A percentile compares a stretch with the other conserved stretches of the same genome.
Conservation (phyloP, 495 filamentous ascomycete genomes). For the Aspergillus egyptiacus region DNA sequence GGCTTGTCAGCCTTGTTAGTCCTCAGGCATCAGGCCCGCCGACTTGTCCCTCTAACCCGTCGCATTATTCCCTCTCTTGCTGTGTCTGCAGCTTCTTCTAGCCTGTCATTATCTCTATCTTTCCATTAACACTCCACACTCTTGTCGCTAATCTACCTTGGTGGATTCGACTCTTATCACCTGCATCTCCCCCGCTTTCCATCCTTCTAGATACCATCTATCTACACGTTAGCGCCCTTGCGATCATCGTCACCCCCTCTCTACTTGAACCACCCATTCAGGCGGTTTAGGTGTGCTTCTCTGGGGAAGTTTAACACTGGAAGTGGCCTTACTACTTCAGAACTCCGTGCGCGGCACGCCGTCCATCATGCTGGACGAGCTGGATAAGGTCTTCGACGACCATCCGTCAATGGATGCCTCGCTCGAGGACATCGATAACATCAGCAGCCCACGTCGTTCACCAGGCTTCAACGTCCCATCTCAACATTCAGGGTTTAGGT, state of each 20-base stretch:
- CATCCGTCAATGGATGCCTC: constrained; percentile 67
- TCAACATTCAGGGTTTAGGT: constrained; percentile 72
- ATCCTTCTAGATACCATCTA: constrained; percentile 7
- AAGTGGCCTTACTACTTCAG: constrained; percentile 17
- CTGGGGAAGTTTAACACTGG: constrained; percentile 12
- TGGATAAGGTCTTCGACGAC: constrained; percentile 55
- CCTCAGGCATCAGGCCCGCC: constrained; percentile 24
- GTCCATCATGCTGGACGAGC: constrained; percentile 44
- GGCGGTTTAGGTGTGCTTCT: constrained; percentile 10
- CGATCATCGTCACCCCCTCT: constrained; percentile 14
- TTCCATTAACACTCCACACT: not conserved
- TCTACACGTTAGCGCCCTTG: constrained; percentile 14
- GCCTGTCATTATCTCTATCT: not conserved
- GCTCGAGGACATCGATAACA: constrained; percentile 68
- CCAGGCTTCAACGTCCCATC: constrained; percentile 59
- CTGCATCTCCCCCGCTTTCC: constrained; percentile 2
- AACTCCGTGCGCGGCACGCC: constrained; percentile 27
- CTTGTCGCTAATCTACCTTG: constrained; percentile 1
- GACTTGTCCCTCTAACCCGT: constrained; percentile 5
- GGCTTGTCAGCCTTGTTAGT: constrained; percentile 17
- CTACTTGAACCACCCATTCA: constrained; percentile 5
- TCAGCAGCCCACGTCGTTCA: constrained; percentile 44
- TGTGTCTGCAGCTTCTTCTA: constrained; percentile 12
- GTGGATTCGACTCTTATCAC: constrained; percentile 7
- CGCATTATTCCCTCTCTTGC: constrained; percentile 15